Evolutionary conservation across 169 alveolate species (phyloP).

Genomic region (Theileria parva): DNA sequence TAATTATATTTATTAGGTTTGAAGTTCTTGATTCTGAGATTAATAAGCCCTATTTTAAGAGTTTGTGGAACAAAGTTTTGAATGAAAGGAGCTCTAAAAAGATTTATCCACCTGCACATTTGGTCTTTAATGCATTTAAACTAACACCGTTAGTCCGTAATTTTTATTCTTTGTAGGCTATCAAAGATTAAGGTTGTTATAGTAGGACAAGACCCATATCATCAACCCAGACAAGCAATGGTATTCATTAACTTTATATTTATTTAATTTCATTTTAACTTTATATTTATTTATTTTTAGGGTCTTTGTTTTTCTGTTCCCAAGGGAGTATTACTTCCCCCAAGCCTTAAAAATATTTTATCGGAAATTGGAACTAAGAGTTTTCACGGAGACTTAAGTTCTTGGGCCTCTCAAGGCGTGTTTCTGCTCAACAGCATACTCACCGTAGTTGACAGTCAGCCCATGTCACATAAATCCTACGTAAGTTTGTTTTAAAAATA

Average conservation of each 20-base stretch:
- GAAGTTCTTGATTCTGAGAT: constrained; percentile 72
- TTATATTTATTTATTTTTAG: too few relatives aligned
- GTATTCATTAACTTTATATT: constrained; percentile 35
- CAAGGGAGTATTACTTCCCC: constrained; percentile 91
- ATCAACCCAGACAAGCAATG: constrained; percentile 95
- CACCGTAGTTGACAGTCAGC: constrained; percentile 90
- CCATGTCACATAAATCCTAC: constrained; percentile 88
- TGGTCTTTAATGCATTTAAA: constrained; percentile 83
- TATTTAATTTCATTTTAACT: too few relatives aligned
- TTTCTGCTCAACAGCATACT: constrained; percentile 92
- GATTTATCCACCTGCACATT: constrained; percentile 83
- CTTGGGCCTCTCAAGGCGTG: constrained; percentile 98
- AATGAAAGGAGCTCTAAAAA: constrained; percentile 72
- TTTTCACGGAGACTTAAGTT: constrained; percentile 94
- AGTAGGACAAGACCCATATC: constrained; percentile 99
- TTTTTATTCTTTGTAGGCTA: constrained; percentile 54
- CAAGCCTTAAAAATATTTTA: constrained; percentile 95
- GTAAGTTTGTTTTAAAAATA: constrained; percentile 36
- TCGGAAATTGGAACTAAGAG: constrained; percentile 87
- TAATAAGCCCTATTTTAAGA: constrained; percentile 72
- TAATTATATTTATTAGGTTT: constrained; percentile 69
- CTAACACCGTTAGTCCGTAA: constrained; percentile 74
- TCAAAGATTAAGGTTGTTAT: constrained; percentile 92
- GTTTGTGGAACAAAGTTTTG: constrained; percentile 70
- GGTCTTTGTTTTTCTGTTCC: constrained; percentile 97